Base-by-base conservation (phyloP, 2,329 filamentous ascomycete genomes). In the Phoma herbarum region DNA sequence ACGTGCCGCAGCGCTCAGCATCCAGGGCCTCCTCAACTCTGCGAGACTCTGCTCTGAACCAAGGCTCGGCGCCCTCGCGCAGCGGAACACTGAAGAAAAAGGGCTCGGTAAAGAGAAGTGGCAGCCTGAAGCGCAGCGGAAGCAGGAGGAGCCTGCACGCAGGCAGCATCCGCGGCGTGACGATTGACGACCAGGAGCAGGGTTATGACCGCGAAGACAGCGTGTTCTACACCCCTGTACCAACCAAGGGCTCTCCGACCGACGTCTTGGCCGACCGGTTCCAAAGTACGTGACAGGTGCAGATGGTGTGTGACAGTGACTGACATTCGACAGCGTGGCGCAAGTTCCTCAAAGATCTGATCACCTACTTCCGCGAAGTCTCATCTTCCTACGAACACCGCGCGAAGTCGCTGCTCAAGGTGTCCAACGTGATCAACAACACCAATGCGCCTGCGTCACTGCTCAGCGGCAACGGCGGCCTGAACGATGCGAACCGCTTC, bases 321-420 rank as follows among this genome's bases (percentile, higher is more conserved):
- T 74, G 31, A 73, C 61, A 44, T n/a, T 50, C n/a, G 54, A 53
- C 67, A 96, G 93, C 91, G 50, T 99, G 95, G 95, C 88, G 95
- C 69, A 97, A 96, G 81, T 85, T 97, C 14, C 85, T 99, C 52
- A 98, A 98, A 76, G 93, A 97, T 66, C 84, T 98, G 43, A 97
- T 98, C 65, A 82, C 90, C 56, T 98, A 97, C 77, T 98, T 97
- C 76, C 89, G 92, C 69, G 95, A 98, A 76, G 88, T 98, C 45
- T 92, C 97, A 74, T 86, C 85, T 49, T 91, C 93, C 46, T 97
- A 97, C 77, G 94, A 99, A 72, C 85, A 89, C 55, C 88, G 91
- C 61, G 86, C 91, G 26, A 98, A 97, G 76, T 87, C 90, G 8
- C 83, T 96, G 4, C 77, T 92, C 59, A 96, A 96, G 68, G 86